Conservation (phyloP, 2,329 filamentous ascomycete genomes). For the Aureobasidium zeae region DNA sequence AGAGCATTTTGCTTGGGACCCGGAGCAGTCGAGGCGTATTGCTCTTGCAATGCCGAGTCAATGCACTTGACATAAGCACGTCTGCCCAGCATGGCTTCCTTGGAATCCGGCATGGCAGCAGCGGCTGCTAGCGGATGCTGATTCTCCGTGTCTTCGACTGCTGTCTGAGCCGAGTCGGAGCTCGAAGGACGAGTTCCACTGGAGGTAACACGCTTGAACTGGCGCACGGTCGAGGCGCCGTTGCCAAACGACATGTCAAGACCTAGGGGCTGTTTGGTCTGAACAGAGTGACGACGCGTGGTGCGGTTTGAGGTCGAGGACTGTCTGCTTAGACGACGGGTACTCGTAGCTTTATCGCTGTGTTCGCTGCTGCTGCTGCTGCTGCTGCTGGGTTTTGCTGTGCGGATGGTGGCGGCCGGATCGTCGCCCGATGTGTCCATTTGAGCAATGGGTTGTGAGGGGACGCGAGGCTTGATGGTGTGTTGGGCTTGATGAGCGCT, state of each 20-base stretch:
- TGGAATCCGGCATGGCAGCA: slow-evolving; percentile 32
- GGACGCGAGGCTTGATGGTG: slow-evolving; percentile 42
- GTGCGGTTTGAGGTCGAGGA: slow-evolving; percentile 33
- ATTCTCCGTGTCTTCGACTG: slow-evolving; percentile 52
- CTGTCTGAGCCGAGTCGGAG: slow-evolving; percentile 8
- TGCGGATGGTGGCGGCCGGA: slow-evolving; percentile 31
- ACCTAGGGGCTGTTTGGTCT: slow-evolving; percentile 65
- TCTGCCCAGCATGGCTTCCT: slow-evolving; percentile 74
- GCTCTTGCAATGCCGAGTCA: slow-evolving; percentile 74
- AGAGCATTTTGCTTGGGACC: slow-evolving; percentile 69
- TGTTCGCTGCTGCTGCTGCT: too few relatives aligned
- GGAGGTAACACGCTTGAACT: slow-evolving; percentile 76
- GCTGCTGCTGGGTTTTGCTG: slow-evolving; percentile 27
- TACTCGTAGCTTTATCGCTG: too few relatives aligned
- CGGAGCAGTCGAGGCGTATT: slow-evolving; percentile 65
- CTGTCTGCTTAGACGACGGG: slow-evolving; percentile 26
- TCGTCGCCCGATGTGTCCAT: slow-evolving; percentile 29
- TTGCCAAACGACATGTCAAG: slow-evolving; percentile 92
- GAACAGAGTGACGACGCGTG: slow-evolving; percentile 35
- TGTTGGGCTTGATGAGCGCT: slow-evolving; percentile 48
- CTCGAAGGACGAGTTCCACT: slow-evolving; percentile 17
- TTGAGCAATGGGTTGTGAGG: slow-evolving; percentile 38
- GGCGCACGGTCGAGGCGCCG: slow-evolving; percentile 78
- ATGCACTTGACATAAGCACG: slow-evolving; percentile 73
- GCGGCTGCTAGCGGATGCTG: slow-evolving; percentile 40